Conservation (phyloP, 2,329 filamentous ascomycete species). For the Alternaria angustiovoidea region DNA sequence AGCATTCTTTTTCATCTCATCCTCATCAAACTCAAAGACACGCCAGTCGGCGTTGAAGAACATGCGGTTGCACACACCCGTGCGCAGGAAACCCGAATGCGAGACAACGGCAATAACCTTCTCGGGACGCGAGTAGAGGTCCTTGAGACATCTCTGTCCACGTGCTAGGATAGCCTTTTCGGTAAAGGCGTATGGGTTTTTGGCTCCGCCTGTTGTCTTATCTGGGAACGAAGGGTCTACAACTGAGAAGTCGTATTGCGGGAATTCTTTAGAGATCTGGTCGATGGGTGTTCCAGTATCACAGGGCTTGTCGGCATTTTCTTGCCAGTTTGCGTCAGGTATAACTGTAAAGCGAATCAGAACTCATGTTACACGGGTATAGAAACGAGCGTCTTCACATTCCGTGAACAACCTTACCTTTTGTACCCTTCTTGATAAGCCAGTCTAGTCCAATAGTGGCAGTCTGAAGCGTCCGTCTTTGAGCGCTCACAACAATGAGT, state of each 20-base stretch:
- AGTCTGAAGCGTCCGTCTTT: slow-evolving; percentile 72
- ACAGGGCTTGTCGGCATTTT: slow-evolving; percentile 62
- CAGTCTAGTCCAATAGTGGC: slow-evolving; percentile 66
- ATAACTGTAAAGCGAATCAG: slow-evolving; percentile 48
- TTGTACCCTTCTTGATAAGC: slow-evolving; percentile 60
- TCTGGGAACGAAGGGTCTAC: slow-evolving; percentile 70
- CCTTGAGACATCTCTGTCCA: slow-evolving; percentile 60
- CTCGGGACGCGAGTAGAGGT: slow-evolving; percentile 64
- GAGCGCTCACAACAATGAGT: slow-evolving; percentile 69
- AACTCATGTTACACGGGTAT: not conserved
- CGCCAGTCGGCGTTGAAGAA: slow-evolving; percentile 70
- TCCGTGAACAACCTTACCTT: slow-evolving; percentile 20
- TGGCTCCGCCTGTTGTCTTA: slow-evolving; percentile 59
- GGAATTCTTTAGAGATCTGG: slow-evolving; percentile 60
- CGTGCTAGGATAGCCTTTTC: slow-evolving; percentile 63
- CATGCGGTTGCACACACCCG: slow-evolving; percentile 60
- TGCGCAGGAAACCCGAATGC: slow-evolving; percentile 70
- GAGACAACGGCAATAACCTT: slow-evolving; percentile 70
- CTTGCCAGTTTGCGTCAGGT: slow-evolving; percentile 71
- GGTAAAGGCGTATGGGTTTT: slow-evolving; percentile 62
- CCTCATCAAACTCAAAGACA: slow-evolving; percentile 64
- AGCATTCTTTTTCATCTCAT: slow-evolving; percentile 57
- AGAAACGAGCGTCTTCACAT: not conserved
- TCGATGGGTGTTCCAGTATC: slow-evolving; percentile 65
- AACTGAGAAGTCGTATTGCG: slow-evolving; percentile 63